Evolutionary conservation across 495 filamentous ascomycete species (phyloP).

Genomic region (Hyaloscypha variabilis): DNA sequence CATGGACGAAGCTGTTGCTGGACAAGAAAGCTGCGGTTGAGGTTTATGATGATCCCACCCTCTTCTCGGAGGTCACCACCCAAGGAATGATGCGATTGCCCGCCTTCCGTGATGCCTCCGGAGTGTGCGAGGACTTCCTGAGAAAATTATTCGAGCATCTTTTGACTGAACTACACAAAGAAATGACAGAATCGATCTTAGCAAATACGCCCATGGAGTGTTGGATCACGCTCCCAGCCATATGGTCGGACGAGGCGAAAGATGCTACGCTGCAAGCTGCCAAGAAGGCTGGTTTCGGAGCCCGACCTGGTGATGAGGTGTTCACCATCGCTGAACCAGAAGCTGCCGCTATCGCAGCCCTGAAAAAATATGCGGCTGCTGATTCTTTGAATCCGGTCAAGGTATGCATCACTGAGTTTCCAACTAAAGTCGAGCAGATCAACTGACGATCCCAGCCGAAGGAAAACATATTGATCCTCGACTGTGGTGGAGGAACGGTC

Average conservation of each 20-base stretch:
- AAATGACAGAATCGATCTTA: slow-evolving; percentile 19
- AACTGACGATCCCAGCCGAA: slow-evolving; percentile 26
- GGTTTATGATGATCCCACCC: slow-evolving; percentile 24
- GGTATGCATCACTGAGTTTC: slow-evolving; percentile 11
- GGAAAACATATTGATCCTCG: slow-evolving; percentile 26
- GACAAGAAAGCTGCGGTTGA: slow-evolving; percentile 18
- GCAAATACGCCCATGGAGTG: slow-evolving; percentile 35
- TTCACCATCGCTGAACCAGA: slow-evolving; percentile 35
- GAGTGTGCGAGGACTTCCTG: slow-evolving; percentile 25
- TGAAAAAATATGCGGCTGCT: slow-evolving; percentile 9
- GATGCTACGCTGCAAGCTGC: slow-evolving; percentile 34
- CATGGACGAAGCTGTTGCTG: slow-evolving; percentile 27
- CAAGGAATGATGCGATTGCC: slow-evolving; percentile 21
- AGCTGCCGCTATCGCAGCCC: slow-evolving; percentile 31
- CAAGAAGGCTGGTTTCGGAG: slow-evolving; percentile 35
- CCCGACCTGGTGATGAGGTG: slow-evolving; percentile 26
- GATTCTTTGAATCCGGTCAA: slow-evolving; percentile 18
- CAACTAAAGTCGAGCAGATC: slow-evolving; percentile 1
- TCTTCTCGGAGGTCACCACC: neutral
- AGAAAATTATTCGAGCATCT: slow-evolving; percentile 9
- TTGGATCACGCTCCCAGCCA: slow-evolving; percentile 39
- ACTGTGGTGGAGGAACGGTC: slow-evolving; percentile 28
- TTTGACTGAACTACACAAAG: slow-evolving; percentile 10
- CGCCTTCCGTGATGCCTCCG: slow-evolving; percentile 10
- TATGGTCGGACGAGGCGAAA: slow-evolving; percentile 40